Evolutionary conservation across 163 green algal genomes (phyloP).

Genomic region (Chloromonas sp.): DNA sequence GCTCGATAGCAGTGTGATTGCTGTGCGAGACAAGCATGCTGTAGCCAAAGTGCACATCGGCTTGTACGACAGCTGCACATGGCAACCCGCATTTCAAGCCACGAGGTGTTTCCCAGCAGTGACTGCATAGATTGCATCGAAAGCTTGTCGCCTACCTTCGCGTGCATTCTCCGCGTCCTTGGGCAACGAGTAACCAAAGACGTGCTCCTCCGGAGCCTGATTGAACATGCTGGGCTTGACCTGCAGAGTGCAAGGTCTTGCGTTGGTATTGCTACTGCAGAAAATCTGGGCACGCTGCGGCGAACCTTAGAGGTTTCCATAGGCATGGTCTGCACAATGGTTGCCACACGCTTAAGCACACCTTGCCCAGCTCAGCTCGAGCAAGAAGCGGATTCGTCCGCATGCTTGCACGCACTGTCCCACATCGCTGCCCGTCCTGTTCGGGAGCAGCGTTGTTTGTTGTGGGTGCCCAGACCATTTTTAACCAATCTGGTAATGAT

Average conservation of each 20-base stretch:
- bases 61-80: too few relatives aligned
- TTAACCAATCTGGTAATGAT: too few relatives aligned
- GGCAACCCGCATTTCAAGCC: too few relatives aligned
- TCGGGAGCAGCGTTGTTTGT: background rate
- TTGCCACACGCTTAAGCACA: background rate
- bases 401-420: slow-evolving; percentile 10
- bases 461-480: too few relatives aligned
- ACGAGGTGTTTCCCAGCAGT: too few relatives aligned
- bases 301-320: too few relatives aligned
- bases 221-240: slow-evolving; percentile 29
- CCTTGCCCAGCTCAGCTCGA: slow-evolving; percentile 15
- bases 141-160: slow-evolving; percentile 10
- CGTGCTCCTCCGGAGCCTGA: slow-evolving; percentile 25
- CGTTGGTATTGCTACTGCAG: background rate
- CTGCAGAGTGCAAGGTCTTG: slow-evolving; percentile 2
- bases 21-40: too few relatives aligned
- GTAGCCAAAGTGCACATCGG: too few relatives aligned
- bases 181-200: slow-evolving; percentile 23
- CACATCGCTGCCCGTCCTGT: background rate
- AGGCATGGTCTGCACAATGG: too few relatives aligned
- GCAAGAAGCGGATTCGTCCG: slow-evolving; percentile 20
- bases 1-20: too few relatives aligned
- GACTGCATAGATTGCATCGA: too few relatives aligned
- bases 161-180: slow-evolving; percentile 28
- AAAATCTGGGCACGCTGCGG: background rate